phyloP scores from a whole-genome alignment of 2,329 filamentous ascomycete genomes.

The Teratosphaeria pseudoeucalypti region DNA sequence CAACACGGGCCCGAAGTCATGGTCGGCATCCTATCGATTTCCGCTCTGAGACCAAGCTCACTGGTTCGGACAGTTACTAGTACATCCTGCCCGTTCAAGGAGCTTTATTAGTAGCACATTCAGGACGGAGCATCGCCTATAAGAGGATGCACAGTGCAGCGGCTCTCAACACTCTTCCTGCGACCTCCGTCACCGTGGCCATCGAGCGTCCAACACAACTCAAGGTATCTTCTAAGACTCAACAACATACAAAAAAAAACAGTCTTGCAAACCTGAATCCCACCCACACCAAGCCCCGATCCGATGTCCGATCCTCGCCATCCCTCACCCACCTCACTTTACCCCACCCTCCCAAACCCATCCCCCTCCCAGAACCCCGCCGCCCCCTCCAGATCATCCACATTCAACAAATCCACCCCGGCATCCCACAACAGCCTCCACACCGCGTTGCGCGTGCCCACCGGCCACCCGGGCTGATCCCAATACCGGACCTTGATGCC shows the following conservation, averaged over 20 bases:
- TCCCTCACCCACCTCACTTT: no score
- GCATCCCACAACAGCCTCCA: conserved; percentile 49
- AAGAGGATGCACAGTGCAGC: background rate
- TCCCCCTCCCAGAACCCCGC: conserved; percentile 32
- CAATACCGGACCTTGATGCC: conserved; percentile 54
- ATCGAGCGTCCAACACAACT: background rate
- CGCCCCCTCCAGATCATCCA: conserved; percentile 49
- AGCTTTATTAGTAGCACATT: background rate
- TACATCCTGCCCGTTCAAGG: background rate
- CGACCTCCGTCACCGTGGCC: background rate
- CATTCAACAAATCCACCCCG: conserved; percentile 53
- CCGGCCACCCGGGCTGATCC: conserved; percentile 50
- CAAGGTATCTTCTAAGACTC: background rate
- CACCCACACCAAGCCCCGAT: no score
- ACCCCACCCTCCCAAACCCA: background rate
- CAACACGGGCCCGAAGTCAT: no score
- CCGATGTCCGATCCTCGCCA: no score
- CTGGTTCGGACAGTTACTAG: background rate
- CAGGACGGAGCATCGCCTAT: background rate
- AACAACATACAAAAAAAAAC: background rate
- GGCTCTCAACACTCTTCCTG: background rate
- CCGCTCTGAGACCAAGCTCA: background rate
- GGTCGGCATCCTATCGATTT: background rate
- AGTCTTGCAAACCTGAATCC: no score
- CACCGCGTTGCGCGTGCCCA: conserved; percentile 47